Percentiles rank a stretch among this genome's conserved stretches.
phyloP scores from a whole-genome alignment of 768 basidiomycete genomes.

The Psilocybe sp. region DNA sequence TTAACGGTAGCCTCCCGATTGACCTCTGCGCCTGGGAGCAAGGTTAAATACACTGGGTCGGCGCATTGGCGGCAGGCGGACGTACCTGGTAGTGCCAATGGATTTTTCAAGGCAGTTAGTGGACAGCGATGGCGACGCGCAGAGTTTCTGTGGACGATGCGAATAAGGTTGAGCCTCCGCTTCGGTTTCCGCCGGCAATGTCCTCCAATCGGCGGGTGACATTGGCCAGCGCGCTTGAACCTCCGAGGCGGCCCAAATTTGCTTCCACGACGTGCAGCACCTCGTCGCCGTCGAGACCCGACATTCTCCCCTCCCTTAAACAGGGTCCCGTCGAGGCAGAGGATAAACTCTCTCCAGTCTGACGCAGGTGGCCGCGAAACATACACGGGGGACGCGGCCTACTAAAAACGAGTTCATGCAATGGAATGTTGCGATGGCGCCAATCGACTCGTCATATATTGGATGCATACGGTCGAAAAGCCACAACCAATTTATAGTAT shows the following conservation, averaged over 20 bases:
- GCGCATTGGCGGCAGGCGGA: constrained; percentile 4
- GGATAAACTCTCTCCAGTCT: no score
- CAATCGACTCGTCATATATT: constrained; percentile 47
- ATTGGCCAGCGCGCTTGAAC: no score
- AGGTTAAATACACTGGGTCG: background rate
- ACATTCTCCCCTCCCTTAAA: no score
- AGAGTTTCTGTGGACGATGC: constrained; percentile 34
- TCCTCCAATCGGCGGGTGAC: background rate
- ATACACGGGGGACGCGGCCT: constrained; percentile 2
- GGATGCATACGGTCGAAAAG: constrained; percentile 29
- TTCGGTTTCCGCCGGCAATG: constrained; percentile 18
- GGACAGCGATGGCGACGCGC: constrained; percentile 21
- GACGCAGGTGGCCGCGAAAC: background rate
- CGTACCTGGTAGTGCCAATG: constrained; percentile 80
- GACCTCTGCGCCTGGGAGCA: constrained; percentile 60
- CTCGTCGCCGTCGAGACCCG: no score
- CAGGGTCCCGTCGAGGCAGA: no score
- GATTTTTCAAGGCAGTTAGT: constrained; percentile 89
- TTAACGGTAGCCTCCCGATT: constrained; percentile 82
- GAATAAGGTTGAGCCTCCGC: constrained; percentile 31
- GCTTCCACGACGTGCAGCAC: no score
- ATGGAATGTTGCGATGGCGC: constrained; percentile 84
- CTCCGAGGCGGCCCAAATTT: no score
- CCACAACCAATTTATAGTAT: background rate
- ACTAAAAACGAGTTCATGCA: constrained; percentile 33